These are phyloP conservation scores for Podaxis sp. DNA, from an alignment of 768 basidiomycete species.

Conservation along the genomic window DNA sequence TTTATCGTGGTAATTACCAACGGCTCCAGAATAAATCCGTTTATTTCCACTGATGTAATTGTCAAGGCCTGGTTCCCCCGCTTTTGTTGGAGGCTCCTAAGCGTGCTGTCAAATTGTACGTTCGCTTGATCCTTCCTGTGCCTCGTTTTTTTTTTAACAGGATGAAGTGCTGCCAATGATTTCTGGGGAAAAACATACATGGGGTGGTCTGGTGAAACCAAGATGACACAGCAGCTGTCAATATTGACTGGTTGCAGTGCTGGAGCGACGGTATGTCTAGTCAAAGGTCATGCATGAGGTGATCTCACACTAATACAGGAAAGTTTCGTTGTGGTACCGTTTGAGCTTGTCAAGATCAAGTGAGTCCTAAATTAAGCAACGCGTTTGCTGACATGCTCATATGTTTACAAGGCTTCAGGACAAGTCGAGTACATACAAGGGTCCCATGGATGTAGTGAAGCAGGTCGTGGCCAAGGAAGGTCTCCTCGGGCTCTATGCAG, in stretches of 20 bases:
- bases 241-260: conserved; percentile 90
- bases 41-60: neutral
- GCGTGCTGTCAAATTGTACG: conserved; percentile 92
- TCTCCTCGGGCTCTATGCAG: conserved; percentile 80
- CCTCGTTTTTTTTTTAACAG: conserved; percentile 9
- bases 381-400: neutral
- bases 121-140: conserved; percentile 10
- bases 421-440: conserved; percentile 84
- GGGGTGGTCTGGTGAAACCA: conserved; percentile 54
- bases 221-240: conserved; percentile 89
- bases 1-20: conserved; percentile 72
- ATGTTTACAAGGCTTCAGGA: conserved; percentile 68
- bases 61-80: conserved; percentile 85
- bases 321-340: conserved; percentile 92
- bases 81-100: conserved; percentile 96
- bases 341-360: conserved; percentile 94
- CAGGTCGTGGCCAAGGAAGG: conserved; percentile 78
- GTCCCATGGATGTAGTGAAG: conserved; percentile 88
- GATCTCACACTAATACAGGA: conserved; percentile 41
- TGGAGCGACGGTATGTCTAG: conserved; percentile 67
- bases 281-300: neutral
- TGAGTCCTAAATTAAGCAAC: conserved; percentile 17
- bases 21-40: conserved; percentile 1
- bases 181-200: conserved; percentile 91
- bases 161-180: conserved; percentile 67